Conservation (phyloP, 805 yeast genomes). For the Spathaspora arborariae region DNA sequence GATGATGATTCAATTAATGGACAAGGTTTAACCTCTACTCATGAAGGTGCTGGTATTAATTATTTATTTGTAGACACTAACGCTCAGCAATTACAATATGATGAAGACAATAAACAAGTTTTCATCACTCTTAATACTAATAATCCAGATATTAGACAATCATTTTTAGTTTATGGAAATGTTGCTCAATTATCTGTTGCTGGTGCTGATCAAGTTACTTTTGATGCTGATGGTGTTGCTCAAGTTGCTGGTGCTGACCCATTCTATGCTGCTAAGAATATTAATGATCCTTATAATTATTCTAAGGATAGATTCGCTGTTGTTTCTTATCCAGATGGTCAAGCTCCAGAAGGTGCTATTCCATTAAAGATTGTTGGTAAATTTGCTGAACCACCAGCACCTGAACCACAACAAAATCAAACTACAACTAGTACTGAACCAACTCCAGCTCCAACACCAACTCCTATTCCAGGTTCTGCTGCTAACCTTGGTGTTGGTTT, state of each 20-base stretch:
- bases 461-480: neutral
- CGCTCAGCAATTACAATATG: slow-evolving; percentile 19
- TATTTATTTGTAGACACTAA: slow-evolving; percentile 26
- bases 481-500: neutral
- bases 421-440: neutral
- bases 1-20: slow-evolving; percentile 22
- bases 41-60: slow-evolving; percentile 45
- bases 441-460: neutral
- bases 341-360: slow-evolving; percentile 6
- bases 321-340: slow-evolving; percentile 5
- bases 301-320: slow-evolving; percentile 17
- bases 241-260: slow-evolving; percentile 14
- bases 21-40: slow-evolving; percentile 24
- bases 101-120: slow-evolving; percentile 9
- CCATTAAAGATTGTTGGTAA: slow-evolving; percentile 3
- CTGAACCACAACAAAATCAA: no score
- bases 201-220: slow-evolving; percentile 9
- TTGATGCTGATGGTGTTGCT: slow-evolving; percentile 2
- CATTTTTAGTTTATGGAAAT: slow-evolving; percentile 2
- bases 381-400: neutral
- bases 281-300: slow-evolving; percentile 27
- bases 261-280: slow-evolving; percentile 24
- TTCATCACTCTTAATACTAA: neutral
- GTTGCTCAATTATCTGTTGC: slow-evolving; percentile 11
- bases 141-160: slow-evolving; percentile 1